Percentiles rank a stretch among this genome's conserved stretches.
phyloP scores from a whole-genome alignment of 2,329 filamentous ascomycete genomes.

The Thyridium curvatum region DNA sequence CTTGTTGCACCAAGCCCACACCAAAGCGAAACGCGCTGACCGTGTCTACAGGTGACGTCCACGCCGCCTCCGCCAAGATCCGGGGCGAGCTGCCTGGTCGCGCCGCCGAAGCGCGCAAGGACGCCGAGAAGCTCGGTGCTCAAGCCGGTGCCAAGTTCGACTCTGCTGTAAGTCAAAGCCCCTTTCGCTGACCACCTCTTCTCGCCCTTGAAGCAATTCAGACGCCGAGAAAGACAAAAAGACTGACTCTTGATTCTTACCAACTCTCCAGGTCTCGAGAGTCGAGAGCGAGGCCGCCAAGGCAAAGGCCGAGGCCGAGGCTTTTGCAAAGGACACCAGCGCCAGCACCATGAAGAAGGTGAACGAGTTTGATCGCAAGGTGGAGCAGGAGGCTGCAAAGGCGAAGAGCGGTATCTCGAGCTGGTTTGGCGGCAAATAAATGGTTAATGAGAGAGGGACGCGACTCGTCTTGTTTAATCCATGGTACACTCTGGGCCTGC shows the following conservation, averaged over 20 bases:
- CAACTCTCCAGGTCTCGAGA: conserved; percentile 45
- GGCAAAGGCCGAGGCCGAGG: conserved; percentile 54
- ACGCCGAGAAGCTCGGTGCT: conserved; percentile 54
- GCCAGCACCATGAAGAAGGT: conserved; percentile 64
- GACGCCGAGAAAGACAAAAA: no score
- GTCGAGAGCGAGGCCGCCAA: conserved; percentile 56
- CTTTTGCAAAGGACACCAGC: conserved; percentile 56
- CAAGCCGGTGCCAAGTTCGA: conserved; percentile 63
- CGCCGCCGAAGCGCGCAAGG: conserved; percentile 57
- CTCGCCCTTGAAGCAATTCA: no score
- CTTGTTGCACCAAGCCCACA: neutral
- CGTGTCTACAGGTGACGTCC: conserved; percentile 62
- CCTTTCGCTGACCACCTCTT: no score
- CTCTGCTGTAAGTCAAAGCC: conserved; percentile 51
- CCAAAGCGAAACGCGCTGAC: conserved; percentile 1
- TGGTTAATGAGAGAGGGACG: neutral
- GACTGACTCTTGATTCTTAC: no score
- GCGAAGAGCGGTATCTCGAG: conserved; percentile 77
- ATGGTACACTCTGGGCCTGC: no score
- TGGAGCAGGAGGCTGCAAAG: conserved; percentile 72
- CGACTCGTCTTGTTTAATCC: neutral
- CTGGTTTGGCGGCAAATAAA: conserved; percentile 70
- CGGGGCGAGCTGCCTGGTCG: conserved; percentile 59
- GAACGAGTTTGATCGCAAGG: conserved; percentile 75
- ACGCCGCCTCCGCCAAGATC: conserved; percentile 60